Conservation (phyloP, 2,329 filamentous ascomycete genomes). For the Pseudopyrenochaeta lycopersici region DNA sequence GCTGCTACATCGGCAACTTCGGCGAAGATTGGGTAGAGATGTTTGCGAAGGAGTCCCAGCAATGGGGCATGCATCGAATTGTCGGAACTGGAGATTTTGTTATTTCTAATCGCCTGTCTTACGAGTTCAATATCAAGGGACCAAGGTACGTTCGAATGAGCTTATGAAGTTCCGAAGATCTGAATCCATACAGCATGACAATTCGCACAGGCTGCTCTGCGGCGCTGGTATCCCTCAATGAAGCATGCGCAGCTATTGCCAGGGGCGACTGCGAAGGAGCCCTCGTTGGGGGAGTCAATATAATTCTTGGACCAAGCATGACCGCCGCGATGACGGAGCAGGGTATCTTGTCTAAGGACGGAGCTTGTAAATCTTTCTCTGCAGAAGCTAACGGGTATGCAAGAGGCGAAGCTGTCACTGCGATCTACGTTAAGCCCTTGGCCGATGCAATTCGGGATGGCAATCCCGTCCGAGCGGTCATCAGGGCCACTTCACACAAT, state of each 20-base stretch:
- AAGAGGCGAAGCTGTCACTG: conserved; percentile 62
- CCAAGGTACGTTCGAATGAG: too few species aligned
- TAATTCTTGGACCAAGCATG: conserved; percentile 15
- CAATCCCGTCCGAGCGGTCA: conserved; percentile 49
- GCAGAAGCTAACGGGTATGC: conserved; percentile 59
- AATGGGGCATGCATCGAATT: too few species aligned
- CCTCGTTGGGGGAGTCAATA: conserved; percentile 19
- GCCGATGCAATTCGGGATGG: conserved; percentile 57
- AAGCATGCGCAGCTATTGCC: conserved; percentile 48
- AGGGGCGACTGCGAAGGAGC: conserved; percentile 31
- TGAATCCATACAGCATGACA: too few species aligned
- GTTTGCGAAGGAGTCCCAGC: too few species aligned
- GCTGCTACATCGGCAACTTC: conserved; percentile 42
- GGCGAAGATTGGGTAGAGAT: conserved; percentile 29
- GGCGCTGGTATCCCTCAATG: conserved; percentile 50
- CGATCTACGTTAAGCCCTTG: conserved; percentile 62
- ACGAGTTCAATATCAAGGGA: conserved; percentile 49
- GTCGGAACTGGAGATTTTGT: conserved; percentile 19
- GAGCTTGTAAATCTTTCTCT: conserved; percentile 40
- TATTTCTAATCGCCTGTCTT: conserved; percentile 48
- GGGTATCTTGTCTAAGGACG: conserved; percentile 42
- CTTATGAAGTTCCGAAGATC: too few species aligned
- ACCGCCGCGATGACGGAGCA: conserved; percentile 33
- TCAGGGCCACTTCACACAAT: conserved; percentile 32
- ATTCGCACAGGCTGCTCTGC: not conserved